phyloP scores from a whole-genome alignment of 2,329 filamentous ascomycete genomes.

The Talaromyces sp. region DNA sequence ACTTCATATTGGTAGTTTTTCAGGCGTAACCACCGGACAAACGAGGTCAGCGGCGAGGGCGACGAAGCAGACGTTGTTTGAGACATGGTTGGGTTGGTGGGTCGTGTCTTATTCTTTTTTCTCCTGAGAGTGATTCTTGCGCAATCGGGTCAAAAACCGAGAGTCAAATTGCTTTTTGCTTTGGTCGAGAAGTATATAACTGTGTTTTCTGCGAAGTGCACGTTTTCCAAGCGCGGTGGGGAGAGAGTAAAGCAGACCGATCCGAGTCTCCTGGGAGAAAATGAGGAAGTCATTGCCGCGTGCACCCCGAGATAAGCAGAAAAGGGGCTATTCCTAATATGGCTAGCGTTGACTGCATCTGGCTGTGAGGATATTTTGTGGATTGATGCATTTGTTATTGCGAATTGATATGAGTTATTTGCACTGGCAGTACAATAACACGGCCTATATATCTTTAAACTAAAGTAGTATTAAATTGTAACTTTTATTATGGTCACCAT shows the following conservation, averaged over 20 bases:
- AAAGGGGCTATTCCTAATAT: no score
- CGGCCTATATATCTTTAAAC: no score
- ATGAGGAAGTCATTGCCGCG: no score
- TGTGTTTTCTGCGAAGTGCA: background rate
- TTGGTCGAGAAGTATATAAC: background rate
- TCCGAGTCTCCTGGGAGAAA: background rate
- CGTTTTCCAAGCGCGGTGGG: background rate
- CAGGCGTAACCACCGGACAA: slow-evolving; percentile 81
- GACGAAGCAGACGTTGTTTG: slow-evolving; percentile 10
- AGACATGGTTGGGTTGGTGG: background rate
- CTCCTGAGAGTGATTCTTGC: background rate
- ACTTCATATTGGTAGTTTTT: slow-evolving; percentile 99
- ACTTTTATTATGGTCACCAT: no score
- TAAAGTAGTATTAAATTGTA: no score
- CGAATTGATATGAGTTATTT: no score
- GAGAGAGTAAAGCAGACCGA: background rate
- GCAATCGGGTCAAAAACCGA: background rate
- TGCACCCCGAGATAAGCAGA: background rate
- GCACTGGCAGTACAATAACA: no score
- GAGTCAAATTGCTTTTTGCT: background rate
- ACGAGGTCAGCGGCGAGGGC: slow-evolving; percentile 39
- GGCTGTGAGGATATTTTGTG: no score
- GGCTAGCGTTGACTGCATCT: no score
- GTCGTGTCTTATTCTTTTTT: background rate
- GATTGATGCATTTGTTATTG: no score